Evolutionary conservation across 2,329 filamentous ascomycete species (phyloP).

Genomic region (Cordyceps tenuipes): DNA sequence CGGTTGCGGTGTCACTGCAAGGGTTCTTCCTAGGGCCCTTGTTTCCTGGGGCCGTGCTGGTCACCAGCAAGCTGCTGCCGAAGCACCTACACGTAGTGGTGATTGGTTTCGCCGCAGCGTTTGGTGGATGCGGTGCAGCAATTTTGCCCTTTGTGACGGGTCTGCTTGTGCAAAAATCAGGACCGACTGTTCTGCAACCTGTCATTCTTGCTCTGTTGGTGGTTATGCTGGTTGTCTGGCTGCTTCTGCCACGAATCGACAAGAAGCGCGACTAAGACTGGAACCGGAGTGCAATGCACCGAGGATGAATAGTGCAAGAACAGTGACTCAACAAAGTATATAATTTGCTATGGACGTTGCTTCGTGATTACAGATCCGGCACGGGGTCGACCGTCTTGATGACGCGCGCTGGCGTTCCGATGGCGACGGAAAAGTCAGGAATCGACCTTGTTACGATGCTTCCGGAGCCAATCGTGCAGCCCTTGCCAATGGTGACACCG

Average conservation of each 20-base stretch:
- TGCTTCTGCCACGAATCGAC: slow-evolving; percentile 32
- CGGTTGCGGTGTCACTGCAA: slow-evolving; percentile 60
- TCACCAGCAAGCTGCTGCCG: slow-evolving; percentile 61
- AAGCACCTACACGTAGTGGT: slow-evolving; percentile 65
- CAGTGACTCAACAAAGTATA: too few relatives aligned
- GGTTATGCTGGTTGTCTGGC: slow-evolving; percentile 37
- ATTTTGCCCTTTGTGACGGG: slow-evolving; percentile 59
- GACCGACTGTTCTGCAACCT: slow-evolving; percentile 49
- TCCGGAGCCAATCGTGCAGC: slow-evolving; percentile 42
- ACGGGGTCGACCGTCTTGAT: slow-evolving; percentile 37
- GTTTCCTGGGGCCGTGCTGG: slow-evolving; percentile 65
- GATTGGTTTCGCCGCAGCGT: slow-evolving; percentile 69
- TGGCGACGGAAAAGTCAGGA: slow-evolving; percentile 38
- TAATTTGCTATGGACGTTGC: neutral
- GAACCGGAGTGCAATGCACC: neutral
- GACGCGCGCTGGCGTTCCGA: slow-evolving; percentile 40
- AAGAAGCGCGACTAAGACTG: slow-evolving; percentile 29
- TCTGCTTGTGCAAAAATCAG: slow-evolving; percentile 50
- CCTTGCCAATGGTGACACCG: slow-evolving; percentile 44
- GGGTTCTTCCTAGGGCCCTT: slow-evolving; percentile 75
- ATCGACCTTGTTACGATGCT: slow-evolving; percentile 42
- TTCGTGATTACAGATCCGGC: slow-evolving; percentile 19
- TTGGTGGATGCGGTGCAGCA: slow-evolving; percentile 65
- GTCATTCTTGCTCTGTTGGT: slow-evolving; percentile 44
- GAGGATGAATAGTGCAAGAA: neutral